These are phyloP conservation scores for Bacterosira constricta DNA, from an alignment of 108 stramenopile genomes.

Conservation along the genomic window DNA sequence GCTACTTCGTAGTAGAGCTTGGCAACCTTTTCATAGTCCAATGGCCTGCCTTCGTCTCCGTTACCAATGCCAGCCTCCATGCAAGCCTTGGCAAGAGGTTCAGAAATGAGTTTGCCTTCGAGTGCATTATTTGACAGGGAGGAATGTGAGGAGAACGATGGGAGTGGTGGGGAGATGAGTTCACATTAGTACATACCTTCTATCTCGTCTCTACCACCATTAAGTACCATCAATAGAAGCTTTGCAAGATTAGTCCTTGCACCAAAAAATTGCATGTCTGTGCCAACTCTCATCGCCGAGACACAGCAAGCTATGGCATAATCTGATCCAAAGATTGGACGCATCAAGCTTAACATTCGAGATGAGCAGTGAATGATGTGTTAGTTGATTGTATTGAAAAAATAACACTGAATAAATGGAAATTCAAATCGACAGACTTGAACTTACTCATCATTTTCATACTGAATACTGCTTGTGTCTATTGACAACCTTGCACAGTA, in stretches of 20 bases:
- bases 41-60: slow-evolving; percentile 56
- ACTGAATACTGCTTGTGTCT: slow-evolving; percentile 55
- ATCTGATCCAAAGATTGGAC: slow-evolving; percentile 62
- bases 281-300: slow-evolving; percentile 64
- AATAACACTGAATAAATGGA: too few relatives aligned
- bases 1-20: slow-evolving; percentile 62
- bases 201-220: slow-evolving; percentile 69
- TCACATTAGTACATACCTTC: too few relatives aligned
- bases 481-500: slow-evolving; percentile 66
- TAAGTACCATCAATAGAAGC: slow-evolving; percentile 65
- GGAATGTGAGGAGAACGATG: too few relatives aligned
- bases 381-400: too few relatives aligned
- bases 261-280: slow-evolving; percentile 78
- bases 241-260: slow-evolving; percentile 68
- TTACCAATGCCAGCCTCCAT: slow-evolving; percentile 56
- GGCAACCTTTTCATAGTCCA: slow-evolving; percentile 54
- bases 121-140: too few relatives aligned
- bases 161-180: too few relatives aligned
- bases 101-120: slow-evolving; percentile 59
- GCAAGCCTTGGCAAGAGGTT: slow-evolving; percentile 55
- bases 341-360: slow-evolving; percentile 70
- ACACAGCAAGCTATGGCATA: slow-evolving; percentile 79
- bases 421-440: too few relatives aligned
- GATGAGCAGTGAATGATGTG: too few relatives aligned
- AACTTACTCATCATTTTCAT: slow-evolving; percentile 67